Percentiles rank a stretch among this genome's conserved stretches.
These are phyloP conservation scores for Geum urbanum DNA, from an alignment of 306 rosid species.

Conservation along the genomic window DNA sequence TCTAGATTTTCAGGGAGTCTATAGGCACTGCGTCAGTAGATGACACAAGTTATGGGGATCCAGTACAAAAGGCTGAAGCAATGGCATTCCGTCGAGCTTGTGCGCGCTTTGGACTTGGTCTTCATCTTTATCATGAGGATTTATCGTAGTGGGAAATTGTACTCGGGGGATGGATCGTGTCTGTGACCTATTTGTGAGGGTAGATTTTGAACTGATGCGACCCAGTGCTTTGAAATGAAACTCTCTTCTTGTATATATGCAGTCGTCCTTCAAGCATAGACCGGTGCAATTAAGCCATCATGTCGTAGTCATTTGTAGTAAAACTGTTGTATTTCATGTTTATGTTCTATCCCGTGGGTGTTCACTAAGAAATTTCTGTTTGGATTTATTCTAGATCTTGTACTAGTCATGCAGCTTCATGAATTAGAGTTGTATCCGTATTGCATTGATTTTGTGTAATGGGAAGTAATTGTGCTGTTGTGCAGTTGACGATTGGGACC, in stretches of 20 bases:
- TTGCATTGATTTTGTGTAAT: background rate
- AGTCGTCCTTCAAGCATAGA: background rate
- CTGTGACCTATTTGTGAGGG: background rate
- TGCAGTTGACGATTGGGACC: background rate
- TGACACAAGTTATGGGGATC: conserved; percentile 79
- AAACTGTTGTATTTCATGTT: background rate
- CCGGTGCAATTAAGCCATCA: background rate
- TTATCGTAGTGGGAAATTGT: conserved; percentile 26
- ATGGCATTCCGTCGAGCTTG: conserved; percentile 96
- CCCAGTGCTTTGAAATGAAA: background rate
- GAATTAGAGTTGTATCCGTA: background rate
- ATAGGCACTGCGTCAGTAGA: conserved; percentile 68
- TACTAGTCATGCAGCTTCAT: background rate
- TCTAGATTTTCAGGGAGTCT: conserved; percentile 71
- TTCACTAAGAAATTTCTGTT: no score
- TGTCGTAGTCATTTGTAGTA: background rate
- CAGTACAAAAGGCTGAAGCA: conserved; percentile 87
- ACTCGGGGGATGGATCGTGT: conserved; percentile 8
- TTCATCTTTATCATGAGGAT: conserved; percentile 80
- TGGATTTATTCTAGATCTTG: background rate
- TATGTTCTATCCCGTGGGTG: no score
- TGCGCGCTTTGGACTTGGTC: conserved; percentile 82
- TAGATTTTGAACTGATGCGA: background rate
- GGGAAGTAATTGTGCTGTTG: background rate
- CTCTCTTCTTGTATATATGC: no score